Percentiles rank a stretch among this genome's conserved stretches.
phyloP scores from a whole-genome alignment of 73 alveolate genomes.

The Paramecium tetraurelia region DNA sequence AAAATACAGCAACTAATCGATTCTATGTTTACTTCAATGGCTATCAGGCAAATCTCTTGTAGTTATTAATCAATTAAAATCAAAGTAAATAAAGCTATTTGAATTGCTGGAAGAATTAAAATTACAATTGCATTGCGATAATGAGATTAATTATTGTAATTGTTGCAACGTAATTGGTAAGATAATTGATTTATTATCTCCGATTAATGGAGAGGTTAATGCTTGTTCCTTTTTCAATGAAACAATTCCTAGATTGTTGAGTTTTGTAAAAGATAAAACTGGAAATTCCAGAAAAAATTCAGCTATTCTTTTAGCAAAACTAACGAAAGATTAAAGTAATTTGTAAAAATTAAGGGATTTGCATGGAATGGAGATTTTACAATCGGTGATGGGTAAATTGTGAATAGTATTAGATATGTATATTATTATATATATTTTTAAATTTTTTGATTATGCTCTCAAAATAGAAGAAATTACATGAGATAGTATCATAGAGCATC shows the following conservation, averaged over 20 bases:
- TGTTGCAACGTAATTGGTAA: conserved; percentile 66
- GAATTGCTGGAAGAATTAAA: conserved; percentile 2
- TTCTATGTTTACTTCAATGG: not conserved
- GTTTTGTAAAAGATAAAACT: conserved; percentile 84
- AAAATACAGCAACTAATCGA: not conserved
- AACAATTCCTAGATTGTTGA: conserved; percentile 76
- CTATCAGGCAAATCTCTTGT: not conserved
- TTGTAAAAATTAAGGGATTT: conserved; percentile 76
- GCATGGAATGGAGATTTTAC: conserved; percentile 94
- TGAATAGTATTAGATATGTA: not conserved
- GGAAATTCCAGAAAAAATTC: conserved; percentile 96
- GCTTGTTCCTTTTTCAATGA: conserved; percentile 64
- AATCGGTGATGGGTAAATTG: conserved; percentile 75
- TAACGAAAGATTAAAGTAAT: conserved; percentile 83
- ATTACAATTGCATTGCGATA: not conserved
- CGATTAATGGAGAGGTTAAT: conserved; percentile 12
- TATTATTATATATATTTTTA: not conserved
- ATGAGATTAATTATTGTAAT: conserved; percentile 41
- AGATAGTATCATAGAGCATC: not conserved
- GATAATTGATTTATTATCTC: conserved; percentile 78
- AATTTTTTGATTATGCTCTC: not conserved
- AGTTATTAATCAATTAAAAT: not conserved
- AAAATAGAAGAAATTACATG: conserved; percentile 13
- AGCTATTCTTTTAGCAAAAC: conserved; percentile 91
- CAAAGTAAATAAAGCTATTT: not conserved